Conservation (phyloP, 331 rosid genomes). For the Pyrus hybrid region DNA sequence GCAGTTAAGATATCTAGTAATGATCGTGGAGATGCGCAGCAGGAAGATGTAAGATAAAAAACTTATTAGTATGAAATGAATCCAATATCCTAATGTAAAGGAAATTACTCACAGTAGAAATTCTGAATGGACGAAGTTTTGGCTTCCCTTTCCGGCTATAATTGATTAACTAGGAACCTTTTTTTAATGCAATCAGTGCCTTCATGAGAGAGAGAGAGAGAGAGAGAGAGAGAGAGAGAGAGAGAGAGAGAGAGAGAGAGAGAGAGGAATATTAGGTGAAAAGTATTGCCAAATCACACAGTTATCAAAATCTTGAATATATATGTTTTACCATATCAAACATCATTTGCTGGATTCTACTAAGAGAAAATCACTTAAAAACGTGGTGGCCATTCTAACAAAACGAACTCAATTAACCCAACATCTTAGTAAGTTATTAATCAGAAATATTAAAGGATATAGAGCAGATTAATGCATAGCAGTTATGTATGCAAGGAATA, state of each 20-base stretch:
- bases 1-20: constrained; percentile 8
- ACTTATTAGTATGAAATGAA: no score
- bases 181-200: constrained; percentile 64
- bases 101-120: constrained; percentile 59
- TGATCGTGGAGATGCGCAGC: background rate
- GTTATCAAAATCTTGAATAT: background rate
- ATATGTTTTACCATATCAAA: background rate
- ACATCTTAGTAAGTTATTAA: no score
- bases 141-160: constrained; percentile 65
- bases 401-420: no score
- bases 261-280: constrained; percentile 3
- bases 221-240: no score
- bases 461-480: no score
- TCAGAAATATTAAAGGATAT: no score
- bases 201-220: constrained; percentile 22
- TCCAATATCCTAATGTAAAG: background rate
- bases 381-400: no score
- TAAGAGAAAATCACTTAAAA: no score
- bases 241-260: no score
- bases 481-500: no score
- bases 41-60: background rate
- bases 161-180: constrained; percentile 73
- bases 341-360: no score
- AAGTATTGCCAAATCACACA: constrained; percentile 1
- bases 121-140: constrained; percentile 67